A percentile compares a stretch with the other conserved stretches of the same genome.
Evolutionary conservation across 495 filamentous ascomycete species (phyloP).

Genomic region (Penicillium dipodomyicola): DNA sequence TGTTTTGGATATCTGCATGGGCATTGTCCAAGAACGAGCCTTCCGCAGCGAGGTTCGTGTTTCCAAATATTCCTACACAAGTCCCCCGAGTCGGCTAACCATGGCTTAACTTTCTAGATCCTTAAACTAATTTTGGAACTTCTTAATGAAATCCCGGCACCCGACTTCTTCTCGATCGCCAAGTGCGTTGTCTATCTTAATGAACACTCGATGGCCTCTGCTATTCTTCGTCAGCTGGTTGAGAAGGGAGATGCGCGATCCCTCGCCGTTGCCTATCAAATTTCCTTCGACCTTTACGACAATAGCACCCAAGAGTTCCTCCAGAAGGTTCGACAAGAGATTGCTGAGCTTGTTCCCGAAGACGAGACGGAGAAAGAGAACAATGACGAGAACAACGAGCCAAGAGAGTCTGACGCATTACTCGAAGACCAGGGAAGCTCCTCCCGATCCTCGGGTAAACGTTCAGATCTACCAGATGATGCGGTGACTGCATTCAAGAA

Average conservation of each 20-base stretch:
- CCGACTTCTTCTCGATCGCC: slow-evolving; percentile 97
- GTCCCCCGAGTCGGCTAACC: slow-evolving; percentile 16
- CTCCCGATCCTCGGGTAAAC: slow-evolving; percentile 39
- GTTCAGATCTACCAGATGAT: slow-evolving; percentile 43
- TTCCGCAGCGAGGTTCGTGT: slow-evolving; percentile 70
- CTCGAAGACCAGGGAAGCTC: slow-evolving; percentile 46
- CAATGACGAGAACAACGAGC: slow-evolving; percentile 48
- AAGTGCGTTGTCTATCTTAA: slow-evolving; percentile 97
- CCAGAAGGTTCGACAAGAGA: slow-evolving; percentile 77
- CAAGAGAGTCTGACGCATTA: slow-evolving; percentile 54
- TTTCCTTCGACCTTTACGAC: slow-evolving; percentile 96
- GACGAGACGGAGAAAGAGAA: slow-evolving; percentile 38
- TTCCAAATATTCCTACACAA: slow-evolving; percentile 10
- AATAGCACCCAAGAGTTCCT: slow-evolving; percentile 98
- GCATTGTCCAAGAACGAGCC: slow-evolving; percentile 88
- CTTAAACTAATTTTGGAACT: slow-evolving; percentile 83
- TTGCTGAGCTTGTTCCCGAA: slow-evolving; percentile 60
- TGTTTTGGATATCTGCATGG: slow-evolving; percentile 93
- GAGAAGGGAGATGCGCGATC: slow-evolving; percentile 73
- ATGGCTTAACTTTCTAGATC: slow-evolving; percentile 53
- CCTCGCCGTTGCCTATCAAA: slow-evolving; percentile 87
- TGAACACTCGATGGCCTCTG: slow-evolving; percentile 87
- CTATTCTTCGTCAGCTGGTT: slow-evolving; percentile 78
- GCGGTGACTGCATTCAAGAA: slow-evolving; percentile 65
- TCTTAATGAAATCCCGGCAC: slow-evolving; percentile 80